Base-by-base conservation (phyloP, 129 eudicot species). In the Arctium minus region DNA sequence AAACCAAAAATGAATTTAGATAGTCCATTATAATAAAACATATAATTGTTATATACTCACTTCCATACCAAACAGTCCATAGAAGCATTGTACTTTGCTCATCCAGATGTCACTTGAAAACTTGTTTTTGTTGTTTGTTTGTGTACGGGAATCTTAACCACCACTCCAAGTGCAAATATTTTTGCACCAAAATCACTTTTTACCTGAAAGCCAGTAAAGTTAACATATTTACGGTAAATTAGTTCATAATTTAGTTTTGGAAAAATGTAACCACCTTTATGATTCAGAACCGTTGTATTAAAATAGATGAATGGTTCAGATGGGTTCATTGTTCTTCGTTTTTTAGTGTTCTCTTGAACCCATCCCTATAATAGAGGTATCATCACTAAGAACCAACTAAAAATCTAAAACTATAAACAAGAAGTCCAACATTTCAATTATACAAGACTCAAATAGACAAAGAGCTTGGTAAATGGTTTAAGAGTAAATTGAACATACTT, bases 121-220 rank as follows among this genome's bases (percentile, higher is more conserved):
- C 89, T 96, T 46, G 99, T 96, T 89, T 96, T 96, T 82, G 99
- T 98, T 39, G 98, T 96, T 91, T 96, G 99, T 76, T 96, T 96
- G 46, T 97, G 99, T 40, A 96, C 99, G 65, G 99, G 99, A 81
- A 96, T 91, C 88, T 96, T 96, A 60, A 96, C 80, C 33, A 96
- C 98, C 78, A 93, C 99, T 81, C 99, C 99, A 82, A 96, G 98
- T 11, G 99, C 99, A 93, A 96, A 96, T 96, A 93, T 96, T 85
- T 93, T 96, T 75, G 98, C 98, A 82, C 98, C 99, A 83, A 96
- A 96, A 27, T 92, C 99, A 48, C 99, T 93, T 85, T 96, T 96
- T 36, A 96, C 97, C 99, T 96, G 88, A 85, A 88, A 75, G 38
- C 29, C 32, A 31, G 53, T 48, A 78, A 42, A 8, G 10, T 68